Evolutionary conservation across 139 green algal genomes (phyloP).

Genomic region (Auxenochlorella pyrenoidosa): DNA sequence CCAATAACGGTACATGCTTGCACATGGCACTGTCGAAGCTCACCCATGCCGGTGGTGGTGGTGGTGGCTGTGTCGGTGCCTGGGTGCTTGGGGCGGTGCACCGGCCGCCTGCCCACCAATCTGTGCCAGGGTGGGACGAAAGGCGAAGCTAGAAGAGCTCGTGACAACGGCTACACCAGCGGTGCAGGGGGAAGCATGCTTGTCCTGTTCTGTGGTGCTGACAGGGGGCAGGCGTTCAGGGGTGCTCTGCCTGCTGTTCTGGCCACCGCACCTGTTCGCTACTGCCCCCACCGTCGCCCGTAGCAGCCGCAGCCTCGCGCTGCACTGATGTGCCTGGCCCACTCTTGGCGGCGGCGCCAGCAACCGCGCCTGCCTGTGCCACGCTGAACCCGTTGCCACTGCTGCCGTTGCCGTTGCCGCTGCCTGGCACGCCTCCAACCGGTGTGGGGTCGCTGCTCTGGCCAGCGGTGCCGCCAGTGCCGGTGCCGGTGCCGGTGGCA

Average conservation of each 20-base stretch:
- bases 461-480: too few relatives aligned
- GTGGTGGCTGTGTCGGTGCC: constrained; percentile 6
- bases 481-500: too few relatives aligned
- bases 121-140: not conserved
- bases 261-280: constrained; percentile 7
- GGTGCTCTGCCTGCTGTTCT: too few relatives aligned
- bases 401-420: constrained; percentile 20
- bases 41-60: not conserved
- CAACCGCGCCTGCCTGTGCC: not conserved
- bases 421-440: not conserved
- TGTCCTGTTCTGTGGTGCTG: not conserved
- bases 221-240: too few relatives aligned
- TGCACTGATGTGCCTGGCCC: not conserved
- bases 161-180: not conserved
- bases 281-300: not conserved
- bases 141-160: too few relatives aligned
- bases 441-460: not conserved
- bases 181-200: not conserved
- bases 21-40: too few relatives aligned
- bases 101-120: not conserved
- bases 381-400: not conserved
- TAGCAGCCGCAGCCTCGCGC: not conserved
- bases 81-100: not conserved
- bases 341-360: not conserved
- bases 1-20: too few relatives aligned